Conservation (phyloP, 139 green algal genomes). For the Pycnococcus provasolii region DNA sequence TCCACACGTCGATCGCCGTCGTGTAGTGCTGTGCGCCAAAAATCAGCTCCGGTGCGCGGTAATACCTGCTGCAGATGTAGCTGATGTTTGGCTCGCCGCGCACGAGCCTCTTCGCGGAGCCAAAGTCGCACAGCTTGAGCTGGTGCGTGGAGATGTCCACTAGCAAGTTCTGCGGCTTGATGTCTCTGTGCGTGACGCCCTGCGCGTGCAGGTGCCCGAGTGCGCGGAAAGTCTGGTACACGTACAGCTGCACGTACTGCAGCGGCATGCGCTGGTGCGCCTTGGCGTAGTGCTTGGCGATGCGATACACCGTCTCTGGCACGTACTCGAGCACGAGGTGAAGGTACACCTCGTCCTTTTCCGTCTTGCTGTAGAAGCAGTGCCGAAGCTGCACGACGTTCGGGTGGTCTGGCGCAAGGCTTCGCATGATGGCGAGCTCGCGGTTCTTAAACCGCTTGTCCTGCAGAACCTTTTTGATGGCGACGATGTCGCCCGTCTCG, state of each 20-base stretch:
- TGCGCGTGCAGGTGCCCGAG: conserved; percentile 37
- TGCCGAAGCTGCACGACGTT: conserved; percentile 95
- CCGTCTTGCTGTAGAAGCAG: conserved; percentile 82
- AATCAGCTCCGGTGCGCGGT: conserved; percentile 94
- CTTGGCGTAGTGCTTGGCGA: conserved; percentile 92
- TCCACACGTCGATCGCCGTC: conserved; percentile 95
- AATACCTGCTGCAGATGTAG: conserved; percentile 97
- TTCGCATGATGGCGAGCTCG: conserved; percentile 94
- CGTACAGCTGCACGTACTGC: conserved; percentile 88
- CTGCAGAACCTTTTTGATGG: conserved; percentile 99
- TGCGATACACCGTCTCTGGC: conserved; percentile 91
- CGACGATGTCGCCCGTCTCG: conserved; percentile 89
- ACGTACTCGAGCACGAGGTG: conserved; percentile 98
- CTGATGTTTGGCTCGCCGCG: conserved; percentile 95
- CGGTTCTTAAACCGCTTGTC: conserved; percentile 99
- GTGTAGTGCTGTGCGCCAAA: conserved; percentile 98
- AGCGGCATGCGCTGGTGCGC: conserved; percentile 83
- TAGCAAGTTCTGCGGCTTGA: conserved; percentile 43
- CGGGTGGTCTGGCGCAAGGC: conserved; percentile 70
- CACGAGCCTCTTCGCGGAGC: conserved; percentile 77
- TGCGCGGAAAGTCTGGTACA: conserved; percentile 63
- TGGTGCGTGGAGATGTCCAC: conserved; percentile 71
- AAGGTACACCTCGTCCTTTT: conserved; percentile 76
- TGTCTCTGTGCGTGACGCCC: conserved; percentile 38
- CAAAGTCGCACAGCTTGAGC: conserved; percentile 98